Evolutionary conservation across 257 asterid genomes (phyloP).

Genomic region (Solanum chiquidenum): DNA sequence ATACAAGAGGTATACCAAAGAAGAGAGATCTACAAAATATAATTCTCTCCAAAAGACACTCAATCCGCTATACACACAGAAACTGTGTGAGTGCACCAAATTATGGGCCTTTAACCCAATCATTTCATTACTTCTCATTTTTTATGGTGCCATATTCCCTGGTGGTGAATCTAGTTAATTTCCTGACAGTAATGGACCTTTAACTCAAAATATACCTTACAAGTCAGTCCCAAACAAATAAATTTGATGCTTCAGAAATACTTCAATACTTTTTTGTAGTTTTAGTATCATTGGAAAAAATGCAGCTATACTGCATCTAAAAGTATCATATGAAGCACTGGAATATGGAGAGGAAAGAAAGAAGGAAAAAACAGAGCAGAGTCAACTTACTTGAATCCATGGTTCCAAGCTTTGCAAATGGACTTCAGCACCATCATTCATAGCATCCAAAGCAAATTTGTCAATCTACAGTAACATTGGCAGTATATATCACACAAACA

Average conservation of each 20-base stretch:
- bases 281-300: neutral
- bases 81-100: neutral
- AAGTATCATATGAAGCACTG: neutral
- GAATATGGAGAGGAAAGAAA: neutral
- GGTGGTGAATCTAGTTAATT: neutral
- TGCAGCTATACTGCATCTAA: neutral
- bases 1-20: neutral
- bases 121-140: neutral
- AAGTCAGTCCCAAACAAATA: neutral
- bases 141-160: neutral
- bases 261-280: neutral
- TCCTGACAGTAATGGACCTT: neutral
- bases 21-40: neutral
- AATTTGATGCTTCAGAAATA: neutral
- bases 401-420: conserved; percentile 92
- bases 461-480: conserved; percentile 48
- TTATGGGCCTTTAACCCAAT: neutral
- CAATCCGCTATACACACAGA: neutral
- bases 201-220: neutral
- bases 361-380: neutral
- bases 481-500: conserved; percentile 5
- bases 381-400: conserved; percentile 67
- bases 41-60: neutral
- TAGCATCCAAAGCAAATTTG: conserved; percentile 79
- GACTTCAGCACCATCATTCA: conserved; percentile 79